phyloP scores from a whole-genome alignment of 2,329 filamentous ascomycete genomes.

The Tetracladium maxilliforme region DNA sequence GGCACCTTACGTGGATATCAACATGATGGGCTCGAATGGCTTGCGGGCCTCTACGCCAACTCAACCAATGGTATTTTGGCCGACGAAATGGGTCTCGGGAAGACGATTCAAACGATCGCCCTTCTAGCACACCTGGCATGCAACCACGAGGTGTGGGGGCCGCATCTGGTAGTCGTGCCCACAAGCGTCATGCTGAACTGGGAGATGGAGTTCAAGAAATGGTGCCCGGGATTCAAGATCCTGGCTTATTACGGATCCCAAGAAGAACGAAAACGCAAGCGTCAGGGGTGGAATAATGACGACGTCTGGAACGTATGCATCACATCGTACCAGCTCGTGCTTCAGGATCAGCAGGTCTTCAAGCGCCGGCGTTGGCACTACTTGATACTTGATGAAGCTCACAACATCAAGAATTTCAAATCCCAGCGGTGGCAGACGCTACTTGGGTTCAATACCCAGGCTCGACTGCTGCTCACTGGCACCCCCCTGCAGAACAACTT shows the following conservation, averaged over 20 bases:
- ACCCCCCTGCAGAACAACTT: slow-evolving; percentile 95
- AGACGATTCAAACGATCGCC: slow-evolving; percentile 96
- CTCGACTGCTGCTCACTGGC: slow-evolving; percentile 77
- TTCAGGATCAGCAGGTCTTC: slow-evolving; percentile 89
- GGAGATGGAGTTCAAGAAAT: slow-evolving; percentile 99
- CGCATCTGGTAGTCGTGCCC: slow-evolving; percentile 88
- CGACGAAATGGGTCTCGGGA: slow-evolving; percentile 96
- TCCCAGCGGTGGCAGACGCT: slow-evolving; percentile 94
- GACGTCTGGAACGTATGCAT: slow-evolving; percentile 96
- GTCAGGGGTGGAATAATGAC: slow-evolving; percentile 84
- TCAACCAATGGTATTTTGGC: slow-evolving; percentile 92
- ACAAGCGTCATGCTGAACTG: slow-evolving; percentile 98
- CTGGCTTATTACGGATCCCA: slow-evolving; percentile 91
- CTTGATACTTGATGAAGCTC: slow-evolving; percentile 93
- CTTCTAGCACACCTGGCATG: slow-evolving; percentile 86
- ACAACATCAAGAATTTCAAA: slow-evolving; percentile 99
- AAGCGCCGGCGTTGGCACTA: slow-evolving; percentile 92
- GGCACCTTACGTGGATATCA: slow-evolving; percentile 91
- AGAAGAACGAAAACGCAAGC: slow-evolving; percentile 82
- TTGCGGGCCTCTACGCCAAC: slow-evolving; percentile 81
- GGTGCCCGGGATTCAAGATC: slow-evolving; percentile 95
- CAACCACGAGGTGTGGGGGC: slow-evolving; percentile 83
- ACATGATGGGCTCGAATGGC: slow-evolving; percentile 93
- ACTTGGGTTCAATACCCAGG: slow-evolving; percentile 81
- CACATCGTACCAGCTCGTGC: slow-evolving; percentile 90